phyloP scores from a whole-genome alignment of 805 yeast species.

The Lipomyces sp. region DNA sequence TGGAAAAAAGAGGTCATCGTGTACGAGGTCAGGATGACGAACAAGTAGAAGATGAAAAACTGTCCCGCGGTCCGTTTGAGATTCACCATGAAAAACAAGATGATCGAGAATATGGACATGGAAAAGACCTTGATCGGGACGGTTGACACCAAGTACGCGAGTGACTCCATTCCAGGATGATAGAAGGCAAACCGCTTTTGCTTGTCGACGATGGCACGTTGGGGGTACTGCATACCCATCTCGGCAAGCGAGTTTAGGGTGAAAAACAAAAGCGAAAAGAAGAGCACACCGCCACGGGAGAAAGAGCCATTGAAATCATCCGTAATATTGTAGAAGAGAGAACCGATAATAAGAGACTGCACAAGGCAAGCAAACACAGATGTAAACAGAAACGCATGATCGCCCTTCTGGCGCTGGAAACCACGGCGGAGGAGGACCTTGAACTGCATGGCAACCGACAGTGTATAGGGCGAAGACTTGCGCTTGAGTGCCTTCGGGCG shows the following conservation, averaged over 20 bases:
- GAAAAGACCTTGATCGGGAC: constrained; percentile 49
- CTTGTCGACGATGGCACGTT: constrained; percentile 56
- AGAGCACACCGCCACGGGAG: constrained; percentile 63
- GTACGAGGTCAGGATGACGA: constrained; percentile 45
- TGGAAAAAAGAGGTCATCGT: constrained; percentile 56
- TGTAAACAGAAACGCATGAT: constrained; percentile 49
- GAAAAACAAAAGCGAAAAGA: constrained; percentile 50
- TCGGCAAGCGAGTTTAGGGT: constrained; percentile 48
- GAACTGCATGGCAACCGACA: constrained; percentile 49
- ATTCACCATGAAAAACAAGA: constrained; percentile 53
- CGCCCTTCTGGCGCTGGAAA: constrained; percentile 54
- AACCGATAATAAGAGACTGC: constrained; percentile 61
- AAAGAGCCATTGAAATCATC: constrained; percentile 54
- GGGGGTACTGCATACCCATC: constrained; percentile 44
- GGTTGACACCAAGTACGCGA: constrained; percentile 60
- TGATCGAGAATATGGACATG: constrained; percentile 47
- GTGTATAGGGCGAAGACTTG: constrained; percentile 45
- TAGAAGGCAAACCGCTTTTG: constrained; percentile 57
- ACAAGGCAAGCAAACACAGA: constrained; percentile 48
- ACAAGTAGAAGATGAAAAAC: constrained; percentile 51
- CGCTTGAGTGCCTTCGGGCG: constrained; percentile 42
- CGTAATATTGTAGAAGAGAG: constrained; percentile 56
- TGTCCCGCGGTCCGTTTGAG: constrained; percentile 52
- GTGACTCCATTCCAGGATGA: constrained; percentile 62
- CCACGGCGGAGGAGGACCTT: constrained; percentile 28